Evolutionary conservation across 2,329 filamentous ascomycete genomes (phyloP).

Genomic region (Fusarium verrucosum): DNA sequence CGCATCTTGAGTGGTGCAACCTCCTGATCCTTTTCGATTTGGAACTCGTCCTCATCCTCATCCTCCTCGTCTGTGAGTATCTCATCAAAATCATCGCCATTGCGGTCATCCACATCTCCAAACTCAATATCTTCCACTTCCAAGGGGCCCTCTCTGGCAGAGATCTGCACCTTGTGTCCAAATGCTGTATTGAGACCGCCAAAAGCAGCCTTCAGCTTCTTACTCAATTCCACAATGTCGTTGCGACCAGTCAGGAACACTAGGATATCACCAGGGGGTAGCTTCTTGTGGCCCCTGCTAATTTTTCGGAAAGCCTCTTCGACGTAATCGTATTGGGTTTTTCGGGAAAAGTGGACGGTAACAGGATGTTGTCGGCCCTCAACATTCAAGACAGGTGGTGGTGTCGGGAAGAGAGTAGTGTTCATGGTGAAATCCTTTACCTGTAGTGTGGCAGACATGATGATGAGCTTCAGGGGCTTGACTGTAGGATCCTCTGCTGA

Average conservation of each 20-base stretch:
- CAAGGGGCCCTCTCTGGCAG: constrained; percentile 78
- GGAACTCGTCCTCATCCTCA: constrained; percentile 73
- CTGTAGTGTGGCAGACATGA: constrained; percentile 96
- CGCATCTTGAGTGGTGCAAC: constrained; percentile 78
- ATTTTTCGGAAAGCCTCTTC: constrained; percentile 92
- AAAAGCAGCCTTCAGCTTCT: constrained; percentile 76
- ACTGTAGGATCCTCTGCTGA: constrained; percentile 74
- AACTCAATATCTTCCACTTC: constrained; percentile 91
- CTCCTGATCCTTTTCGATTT: constrained; percentile 70
- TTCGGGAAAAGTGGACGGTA: constrained; percentile 85
- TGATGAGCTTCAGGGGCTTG: constrained; percentile 88
- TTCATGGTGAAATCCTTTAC: constrained; percentile 93
- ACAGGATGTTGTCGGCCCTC: constrained; percentile 94
- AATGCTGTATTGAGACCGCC: constrained; percentile 64
- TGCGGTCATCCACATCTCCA: constrained; percentile 72
- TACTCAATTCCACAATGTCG: constrained; percentile 87
- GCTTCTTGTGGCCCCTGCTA: constrained; percentile 83
- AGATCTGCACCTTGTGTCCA: constrained; percentile 76
- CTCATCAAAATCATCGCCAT: constrained; percentile 68
- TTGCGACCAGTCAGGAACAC: constrained; percentile 95
- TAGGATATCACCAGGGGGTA: constrained; percentile 89
- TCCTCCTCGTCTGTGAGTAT: constrained; percentile 67
- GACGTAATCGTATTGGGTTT: constrained; percentile 86
- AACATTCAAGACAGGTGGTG: constrained; percentile 86
- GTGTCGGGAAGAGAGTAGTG: constrained; percentile 75